Percentiles rank a stretch among this genome's conserved stretches.
Evolutionary conservation across 345 rosid genomes (phyloP).

Genomic region (Lagerstroemia speciosa): DNA sequence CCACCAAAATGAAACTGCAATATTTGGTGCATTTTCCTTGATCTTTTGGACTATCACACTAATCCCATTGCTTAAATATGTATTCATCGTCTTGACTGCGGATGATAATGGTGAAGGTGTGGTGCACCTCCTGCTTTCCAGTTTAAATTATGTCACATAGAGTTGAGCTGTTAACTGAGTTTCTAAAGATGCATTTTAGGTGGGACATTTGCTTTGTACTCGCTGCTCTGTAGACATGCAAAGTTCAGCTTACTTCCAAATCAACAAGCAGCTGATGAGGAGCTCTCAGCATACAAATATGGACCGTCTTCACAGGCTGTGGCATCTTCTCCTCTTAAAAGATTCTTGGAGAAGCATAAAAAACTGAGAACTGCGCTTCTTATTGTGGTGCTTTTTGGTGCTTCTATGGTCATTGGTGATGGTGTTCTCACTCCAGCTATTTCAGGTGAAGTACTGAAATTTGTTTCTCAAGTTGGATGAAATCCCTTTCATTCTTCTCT

Average conservation of each 20-base stretch:
- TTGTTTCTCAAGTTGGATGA: constrained; percentile 2
- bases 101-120: constrained; percentile 87
- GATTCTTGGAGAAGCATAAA: constrained; percentile 74
- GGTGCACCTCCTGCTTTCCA: constrained; percentile 5
- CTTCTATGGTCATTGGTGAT: constrained; percentile 89
- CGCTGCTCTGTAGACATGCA: constrained; percentile 80
- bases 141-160: neutral
- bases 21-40: constrained; percentile 79
- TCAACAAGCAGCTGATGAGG: constrained; percentile 97
- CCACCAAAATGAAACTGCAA: constrained; percentile 45
- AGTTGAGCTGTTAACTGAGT: neutral
- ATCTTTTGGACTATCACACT: constrained; percentile 86
- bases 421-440: constrained; percentile 88
- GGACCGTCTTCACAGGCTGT: constrained; percentile 36
- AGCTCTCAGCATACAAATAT: constrained; percentile 73
- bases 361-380: constrained; percentile 60
- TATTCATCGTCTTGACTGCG: constrained; percentile 51
- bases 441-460: constrained; percentile 40
- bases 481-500: neutral
- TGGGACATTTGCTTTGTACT: constrained; percentile 86
- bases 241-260: constrained; percentile 84
- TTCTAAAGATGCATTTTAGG: constrained; percentile 37
- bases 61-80: constrained; percentile 67
- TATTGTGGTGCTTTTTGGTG: constrained; percentile 63
- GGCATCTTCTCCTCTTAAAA: constrained; percentile 45